A percentile compares a stretch with the other conserved stretches of the same genome.
These are phyloP conservation scores for Oidiodendron maius DNA, from an alignment of 495 filamentous ascomycete genomes.

Conservation along the genomic window DNA sequence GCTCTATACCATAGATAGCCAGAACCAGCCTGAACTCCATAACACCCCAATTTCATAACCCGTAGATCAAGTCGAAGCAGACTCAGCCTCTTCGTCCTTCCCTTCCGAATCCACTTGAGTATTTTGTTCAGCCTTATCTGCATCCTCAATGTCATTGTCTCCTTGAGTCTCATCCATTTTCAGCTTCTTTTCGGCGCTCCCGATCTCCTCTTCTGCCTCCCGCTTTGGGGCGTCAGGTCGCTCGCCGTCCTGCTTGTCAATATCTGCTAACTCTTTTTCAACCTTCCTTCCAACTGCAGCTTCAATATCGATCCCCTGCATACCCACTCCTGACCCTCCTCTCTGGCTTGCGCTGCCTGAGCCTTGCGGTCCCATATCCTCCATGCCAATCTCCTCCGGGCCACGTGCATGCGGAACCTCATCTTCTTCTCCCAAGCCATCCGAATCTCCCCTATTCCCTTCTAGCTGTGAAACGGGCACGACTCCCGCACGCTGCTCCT, in stretches of 20 bases:
- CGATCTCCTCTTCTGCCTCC: conserved; percentile 38
- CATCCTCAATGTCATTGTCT: conserved; percentile 9
- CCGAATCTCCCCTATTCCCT: conserved; percentile 15
- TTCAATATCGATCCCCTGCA: conserved; percentile 46
- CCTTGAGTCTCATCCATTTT: conserved; percentile 33
- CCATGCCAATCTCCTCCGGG: conserved; percentile 74
- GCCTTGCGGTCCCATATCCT: conserved; percentile 76
- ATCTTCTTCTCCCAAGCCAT: conserved; percentile 39
- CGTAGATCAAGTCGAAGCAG: too few relatives aligned
- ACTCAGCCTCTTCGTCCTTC: conserved; percentile 15
- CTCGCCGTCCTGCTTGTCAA: conserved; percentile 8
- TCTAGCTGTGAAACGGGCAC: conserved; percentile 45
- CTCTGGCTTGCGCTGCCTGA: conserved; percentile 20
- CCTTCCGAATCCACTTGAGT: conserved; percentile 9
- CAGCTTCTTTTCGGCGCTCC: conserved; percentile 20
- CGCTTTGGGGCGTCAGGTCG: conserved; percentile 28
- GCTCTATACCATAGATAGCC: too few relatives aligned
- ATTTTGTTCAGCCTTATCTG: conserved; percentile 18
- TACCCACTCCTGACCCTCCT: conserved; percentile 24
- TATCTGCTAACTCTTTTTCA: conserved; percentile 14
- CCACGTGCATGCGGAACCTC: conserved; percentile 77
- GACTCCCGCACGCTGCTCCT: conserved; percentile 71
- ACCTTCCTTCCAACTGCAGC: conserved; percentile 44
- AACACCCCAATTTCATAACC: too few relatives aligned
- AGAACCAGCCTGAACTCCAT: too few relatives aligned